Evolutionary conservation across 2,329 filamentous ascomycete species (phyloP), one percentile per base, ranked within the genome.

Genomic region (Tolypocladium ovalisporum): DNA sequence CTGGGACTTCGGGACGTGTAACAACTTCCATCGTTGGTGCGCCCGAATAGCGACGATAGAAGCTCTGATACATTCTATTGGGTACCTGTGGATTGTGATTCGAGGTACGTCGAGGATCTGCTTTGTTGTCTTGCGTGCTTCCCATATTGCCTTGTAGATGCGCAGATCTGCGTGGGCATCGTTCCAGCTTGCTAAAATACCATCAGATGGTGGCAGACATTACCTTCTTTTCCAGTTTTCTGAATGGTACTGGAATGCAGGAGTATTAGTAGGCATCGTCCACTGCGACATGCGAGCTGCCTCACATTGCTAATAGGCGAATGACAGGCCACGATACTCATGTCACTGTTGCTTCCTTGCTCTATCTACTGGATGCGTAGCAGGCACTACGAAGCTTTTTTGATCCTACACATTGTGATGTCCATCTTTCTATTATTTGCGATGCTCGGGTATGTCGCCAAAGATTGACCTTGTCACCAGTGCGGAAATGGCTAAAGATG

Each of bases 1-100:
- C 0, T 89, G 86, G 85, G 83, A 81, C 10, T 88, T 86, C 66
- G 77, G 78, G 2, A 84, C 82, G 0, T 88, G 83, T 63, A 88
- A 83, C 62, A 77, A 82, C 44, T 87, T 88, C 55, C 86, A 89
- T 67, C 80, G 86, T 0, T 85, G 84, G 76, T 75, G 86, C 4
- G 86, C 86, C 0, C 75, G 85, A 22, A 75, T 87, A 2, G 77
- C 83, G 7, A 85, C 84, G 0, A 57, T 83, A 0, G 78, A 87
- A 62, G 85, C 83, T 1, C 74, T 87, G 1, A 67, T 85, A 0
- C 86, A 89, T 63, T 85, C 84, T 0, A 58, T 85, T 1, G 77
- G 79, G 0, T 89, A 87, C 59, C 76, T 80, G 0, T 59, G 79
- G 1, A 67, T 79, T 24, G 70, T 79, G 1, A 65, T 72, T 4